Evolutionary conservation across 768 basidiomycete genomes (phyloP), one percentile per base, ranked within the genome.

Genomic region (Tephrocybe rancida): DNA sequence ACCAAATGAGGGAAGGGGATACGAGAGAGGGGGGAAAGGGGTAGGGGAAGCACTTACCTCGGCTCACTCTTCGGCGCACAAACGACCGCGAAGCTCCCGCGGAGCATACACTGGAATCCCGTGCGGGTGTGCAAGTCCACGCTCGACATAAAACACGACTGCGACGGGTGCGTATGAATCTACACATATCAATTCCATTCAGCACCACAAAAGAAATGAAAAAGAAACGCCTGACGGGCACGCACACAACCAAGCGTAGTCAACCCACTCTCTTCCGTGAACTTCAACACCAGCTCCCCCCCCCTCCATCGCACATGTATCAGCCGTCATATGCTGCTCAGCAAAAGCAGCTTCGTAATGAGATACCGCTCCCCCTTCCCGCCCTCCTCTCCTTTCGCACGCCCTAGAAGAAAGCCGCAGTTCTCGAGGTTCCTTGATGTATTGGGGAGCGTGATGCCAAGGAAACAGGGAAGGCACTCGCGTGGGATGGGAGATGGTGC

Each of bases 271-370:
- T 87, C 84, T 64, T 93, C 90, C 59, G 91, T 92, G 65, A 95
- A 92, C 61, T 85, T 82, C 70, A 94, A 71, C 7, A 95, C 90
- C 43, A 92, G 73, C 66, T 86, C n/a, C n/a, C n/a, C n/a, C n/a
- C n/a, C n/a, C n/a, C n/a, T n/a, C n/a, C n/a, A n/a, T n/a, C n/a
- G n/a, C n/a, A 67, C 94, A 96, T n/a, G 92, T 92, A 72, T 96
- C 92, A 54, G 87, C 85, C 58, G 92, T 92, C 54, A 90, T 86
- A 53, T 84, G 86, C 64, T 96, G 94, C 68, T 83, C 16, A 94
- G 94, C 16, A 96, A 86, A 63, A 97, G 70, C 64, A 96, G 67
- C 44, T 87, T 89, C 50, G 90, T 86, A n/a, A 54, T 46, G 7
- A 11, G 11, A 38, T 38, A 38, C 37, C 37, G 10, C 37, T 16